These are phyloP conservation scores for Macrocybe gigantea DNA, from an alignment of 768 basidiomycete genomes.

Conservation along the genomic window DNA sequence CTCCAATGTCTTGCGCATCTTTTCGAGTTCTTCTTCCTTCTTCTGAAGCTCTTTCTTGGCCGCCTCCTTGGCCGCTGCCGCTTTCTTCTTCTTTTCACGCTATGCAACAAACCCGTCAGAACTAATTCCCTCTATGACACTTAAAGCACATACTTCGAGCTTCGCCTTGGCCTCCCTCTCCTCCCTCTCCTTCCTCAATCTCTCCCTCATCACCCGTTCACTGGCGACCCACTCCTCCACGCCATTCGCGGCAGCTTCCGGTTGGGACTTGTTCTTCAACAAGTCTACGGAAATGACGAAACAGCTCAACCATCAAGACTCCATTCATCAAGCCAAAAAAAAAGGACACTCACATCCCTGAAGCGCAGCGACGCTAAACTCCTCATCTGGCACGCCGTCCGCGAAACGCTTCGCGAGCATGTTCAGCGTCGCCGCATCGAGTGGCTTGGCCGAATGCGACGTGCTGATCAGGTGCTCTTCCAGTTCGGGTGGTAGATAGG, in stretches of 20 bases:
- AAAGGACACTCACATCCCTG: conserved; percentile 72
- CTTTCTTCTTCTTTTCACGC: conserved; percentile 47
- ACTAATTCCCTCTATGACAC: neutral
- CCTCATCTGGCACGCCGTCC: conserved; percentile 75
- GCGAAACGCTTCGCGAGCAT: conserved; percentile 75
- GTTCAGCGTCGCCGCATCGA: conserved; percentile 59
- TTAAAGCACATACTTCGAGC: conserved; percentile 46
- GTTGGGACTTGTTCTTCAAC: conserved; percentile 79
- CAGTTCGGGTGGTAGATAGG: conserved; percentile 60
- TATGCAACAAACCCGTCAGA: conserved; percentile 11
- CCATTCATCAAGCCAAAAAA: conserved; percentile 12
- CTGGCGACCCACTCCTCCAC: conserved; percentile 67
- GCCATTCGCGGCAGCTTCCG: conserved; percentile 65
- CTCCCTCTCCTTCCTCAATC: conserved; percentile 69
- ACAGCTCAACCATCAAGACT: conserved; percentile 5
- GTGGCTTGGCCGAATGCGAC: conserved; percentile 59
- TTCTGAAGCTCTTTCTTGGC: conserved; percentile 61
- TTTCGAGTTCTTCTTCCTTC: conserved; percentile 54
- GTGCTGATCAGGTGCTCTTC: conserved; percentile 52
- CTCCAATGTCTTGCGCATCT: conserved; percentile 42
- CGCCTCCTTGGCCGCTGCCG: conserved; percentile 50
- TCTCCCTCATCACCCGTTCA: conserved; percentile 72
- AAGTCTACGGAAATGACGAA: conserved; percentile 43
- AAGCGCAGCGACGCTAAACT: conserved; percentile 85
- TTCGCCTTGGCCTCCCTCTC: conserved; percentile 64